Conservation (phyloP, 2,329 filamentous ascomycete species). For the Pestalotiopsis sp. region DNA sequence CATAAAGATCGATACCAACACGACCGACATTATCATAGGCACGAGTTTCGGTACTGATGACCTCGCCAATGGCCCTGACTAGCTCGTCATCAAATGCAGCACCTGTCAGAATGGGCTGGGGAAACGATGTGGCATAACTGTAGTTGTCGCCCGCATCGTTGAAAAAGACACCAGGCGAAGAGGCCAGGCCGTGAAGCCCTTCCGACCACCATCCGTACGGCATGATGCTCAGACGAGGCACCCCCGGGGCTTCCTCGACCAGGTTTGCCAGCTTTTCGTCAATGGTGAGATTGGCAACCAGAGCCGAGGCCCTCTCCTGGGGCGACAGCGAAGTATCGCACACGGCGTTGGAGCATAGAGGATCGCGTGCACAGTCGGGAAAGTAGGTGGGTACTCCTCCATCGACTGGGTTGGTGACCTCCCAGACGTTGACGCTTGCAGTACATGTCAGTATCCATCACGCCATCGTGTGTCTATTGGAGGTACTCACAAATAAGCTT, state of each 20-base stretch:
- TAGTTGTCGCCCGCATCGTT: slow-evolving; percentile 24
- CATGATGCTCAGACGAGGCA: slow-evolving; percentile 58
- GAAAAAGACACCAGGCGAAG: slow-evolving; percentile 46
- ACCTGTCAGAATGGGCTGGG: slow-evolving; percentile 31
- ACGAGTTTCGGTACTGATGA: slow-evolving; percentile 33
- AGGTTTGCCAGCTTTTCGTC: slow-evolving; percentile 26
- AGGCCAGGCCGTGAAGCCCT: slow-evolving; percentile 63
- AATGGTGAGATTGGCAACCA: slow-evolving; percentile 24
- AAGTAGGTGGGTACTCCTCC: slow-evolving; percentile 13
- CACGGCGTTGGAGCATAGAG: slow-evolving; percentile 25
- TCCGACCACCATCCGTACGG: slow-evolving; percentile 64
- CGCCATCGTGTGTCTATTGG: neutral
- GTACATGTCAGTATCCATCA: neutral
- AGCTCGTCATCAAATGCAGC: slow-evolving; percentile 34
- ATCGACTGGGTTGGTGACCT: neutral
- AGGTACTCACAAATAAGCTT: neutral
- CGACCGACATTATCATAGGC: slow-evolving; percentile 33
- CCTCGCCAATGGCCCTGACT: slow-evolving; percentile 28
- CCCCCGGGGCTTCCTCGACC: slow-evolving; percentile 43
- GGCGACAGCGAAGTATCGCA: slow-evolving; percentile 24
- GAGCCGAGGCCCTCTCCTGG: slow-evolving; percentile 22
- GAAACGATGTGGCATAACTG: slow-evolving; percentile 32
- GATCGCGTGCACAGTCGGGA: slow-evolving; percentile 25
- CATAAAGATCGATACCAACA: slow-evolving; percentile 25
- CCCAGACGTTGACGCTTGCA: neutral